Base-by-base conservation (phyloP, 2,329 filamentous ascomycete species). In the Ophiosphaerella herpotricha region DNA sequence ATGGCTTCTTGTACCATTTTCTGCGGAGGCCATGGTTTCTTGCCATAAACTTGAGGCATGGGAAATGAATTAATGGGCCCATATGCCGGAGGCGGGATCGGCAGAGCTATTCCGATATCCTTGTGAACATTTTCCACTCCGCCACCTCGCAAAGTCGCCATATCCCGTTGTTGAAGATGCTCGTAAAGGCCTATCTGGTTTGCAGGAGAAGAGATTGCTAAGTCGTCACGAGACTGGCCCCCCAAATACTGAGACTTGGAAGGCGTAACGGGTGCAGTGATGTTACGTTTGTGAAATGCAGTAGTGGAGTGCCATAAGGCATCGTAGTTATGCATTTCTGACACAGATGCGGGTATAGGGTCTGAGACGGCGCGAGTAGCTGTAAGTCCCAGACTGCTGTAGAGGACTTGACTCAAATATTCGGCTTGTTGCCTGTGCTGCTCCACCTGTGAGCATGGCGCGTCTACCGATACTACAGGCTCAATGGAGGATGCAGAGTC, bases 371-470 rank as follows among this genome's bases (percentile, higher is more conserved):
- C 5, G 24, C 34, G 16, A 44, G 26, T 18, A 34, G 33, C 34
- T 0, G 49, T 14, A 23, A 49, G 39, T 5, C 50, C 34, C 12
- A 52, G 46, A 21, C 50, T 51, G 23, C 57, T 57, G 31, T 66
- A 63, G 4, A 68, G 52, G 23, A 67, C 57, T n/a, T 50, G 54
- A 36, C 60, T 66, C 45, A 66, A 38, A 41, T 64, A 48, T 44
- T 67, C 66, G 18, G 55, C 50, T 47, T 67, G 65, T 11, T 48
- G 38, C 34, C 57, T 49, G 16, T 64, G 57, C 14, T 64, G 63
- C 39, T 60, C 58, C 9, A 39, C 26, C 4, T 40, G 41, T 4
- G 37, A 39, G 26, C 32, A 31, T 5, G 26, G 31, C 32, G 47
- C 8, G 24, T 43, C 32, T 43, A 42, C 38, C 46, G 36, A 29